These are phyloP conservation scores for Sideroxylon spinosum DNA, from an alignment of 179 eudicot species.

Conservation along the genomic window DNA sequence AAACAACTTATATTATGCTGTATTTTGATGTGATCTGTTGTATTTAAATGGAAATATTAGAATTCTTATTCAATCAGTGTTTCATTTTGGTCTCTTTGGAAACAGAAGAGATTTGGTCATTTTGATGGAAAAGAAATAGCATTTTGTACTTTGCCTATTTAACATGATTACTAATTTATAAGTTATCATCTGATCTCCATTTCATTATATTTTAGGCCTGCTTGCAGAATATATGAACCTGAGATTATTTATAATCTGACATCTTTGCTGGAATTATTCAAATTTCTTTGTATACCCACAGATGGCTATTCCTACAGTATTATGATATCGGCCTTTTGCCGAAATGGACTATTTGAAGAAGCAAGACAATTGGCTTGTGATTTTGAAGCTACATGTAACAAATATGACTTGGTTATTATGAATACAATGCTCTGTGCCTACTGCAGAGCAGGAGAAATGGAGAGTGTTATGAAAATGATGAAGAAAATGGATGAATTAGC, in stretches of 20 bases:
- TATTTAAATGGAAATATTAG: not conserved
- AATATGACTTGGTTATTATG: slow-evolving; percentile 68
- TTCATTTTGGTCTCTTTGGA: too few species aligned
- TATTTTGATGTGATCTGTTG: too few species aligned
- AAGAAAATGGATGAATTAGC: slow-evolving; percentile 79
- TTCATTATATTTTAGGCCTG: not conserved
- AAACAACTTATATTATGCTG: too few species aligned
- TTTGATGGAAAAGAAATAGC: too few species aligned
- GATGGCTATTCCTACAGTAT: slow-evolving; percentile 90
- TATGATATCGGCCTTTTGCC: slow-evolving; percentile 82
- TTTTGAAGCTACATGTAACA: slow-evolving; percentile 52
- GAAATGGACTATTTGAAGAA: slow-evolving; percentile 58
- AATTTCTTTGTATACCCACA: slow-evolving; percentile 28
- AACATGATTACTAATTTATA: not conserved
- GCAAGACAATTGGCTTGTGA: slow-evolving; percentile 65
- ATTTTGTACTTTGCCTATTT: not conserved
- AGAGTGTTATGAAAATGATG: slow-evolving; percentile 73
- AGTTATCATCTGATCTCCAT: not conserved
- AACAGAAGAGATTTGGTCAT: too few species aligned
- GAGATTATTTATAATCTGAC: slow-evolving; percentile 5
- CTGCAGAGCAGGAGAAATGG: slow-evolving; percentile 92
- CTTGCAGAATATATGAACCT: not conserved
- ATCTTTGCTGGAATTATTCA: slow-evolving; percentile 11
- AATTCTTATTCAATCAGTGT: too few species aligned
- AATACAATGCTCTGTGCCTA: slow-evolving; percentile 85